A percentile compares a stretch with the other conserved stretches of the same genome.
Conservation (phyloP, 2,329 filamentous ascomycete genomes). For the Colletotrichum sp. region DNA sequence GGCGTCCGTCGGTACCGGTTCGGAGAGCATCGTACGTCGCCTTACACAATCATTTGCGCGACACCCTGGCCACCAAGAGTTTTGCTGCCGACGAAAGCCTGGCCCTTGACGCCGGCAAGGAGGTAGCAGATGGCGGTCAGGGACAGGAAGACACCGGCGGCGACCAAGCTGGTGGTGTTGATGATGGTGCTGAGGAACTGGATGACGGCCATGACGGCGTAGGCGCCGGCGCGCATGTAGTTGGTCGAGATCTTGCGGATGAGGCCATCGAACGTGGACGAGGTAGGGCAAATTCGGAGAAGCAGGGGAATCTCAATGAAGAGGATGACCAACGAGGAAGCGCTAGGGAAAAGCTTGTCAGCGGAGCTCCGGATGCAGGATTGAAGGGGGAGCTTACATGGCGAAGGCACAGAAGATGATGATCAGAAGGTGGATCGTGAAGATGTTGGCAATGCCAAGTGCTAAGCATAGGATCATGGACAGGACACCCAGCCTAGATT, state of each 20-base stretch:
- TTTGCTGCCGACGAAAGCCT: constrained; percentile 91
- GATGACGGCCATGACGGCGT: constrained; percentile 77
- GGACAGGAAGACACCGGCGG: constrained; percentile 80
- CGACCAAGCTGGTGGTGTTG: constrained; percentile 76
- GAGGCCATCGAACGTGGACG: constrained; percentile 82
- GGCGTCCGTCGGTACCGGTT: not conserved
- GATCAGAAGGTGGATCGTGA: constrained; percentile 54
- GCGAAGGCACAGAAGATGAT: constrained; percentile 59
- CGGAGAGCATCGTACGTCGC: not conserved
- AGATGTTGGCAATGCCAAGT: constrained; percentile 71
- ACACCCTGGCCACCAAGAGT: constrained; percentile 92
- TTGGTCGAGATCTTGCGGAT: constrained; percentile 95
- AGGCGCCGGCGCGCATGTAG: constrained; percentile 93
- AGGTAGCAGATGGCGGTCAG: constrained; percentile 82
- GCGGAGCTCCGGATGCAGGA: not conserved
- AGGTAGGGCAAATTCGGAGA: constrained; percentile 96
- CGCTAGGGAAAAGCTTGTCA: constrained; percentile 48
- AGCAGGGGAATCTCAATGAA: constrained; percentile 93
- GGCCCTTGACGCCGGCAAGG: constrained; percentile 79
- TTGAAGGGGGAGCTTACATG: constrained; percentile 49
- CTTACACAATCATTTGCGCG: constrained; percentile 95
- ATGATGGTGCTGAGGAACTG: constrained; percentile 83
- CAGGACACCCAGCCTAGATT: constrained; percentile 68
- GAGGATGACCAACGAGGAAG: constrained; percentile 74
- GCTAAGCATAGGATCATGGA: constrained; percentile 75